Base-by-base conservation (phyloP, 1,139 yeast species). In the Candida smagusa region DNA sequence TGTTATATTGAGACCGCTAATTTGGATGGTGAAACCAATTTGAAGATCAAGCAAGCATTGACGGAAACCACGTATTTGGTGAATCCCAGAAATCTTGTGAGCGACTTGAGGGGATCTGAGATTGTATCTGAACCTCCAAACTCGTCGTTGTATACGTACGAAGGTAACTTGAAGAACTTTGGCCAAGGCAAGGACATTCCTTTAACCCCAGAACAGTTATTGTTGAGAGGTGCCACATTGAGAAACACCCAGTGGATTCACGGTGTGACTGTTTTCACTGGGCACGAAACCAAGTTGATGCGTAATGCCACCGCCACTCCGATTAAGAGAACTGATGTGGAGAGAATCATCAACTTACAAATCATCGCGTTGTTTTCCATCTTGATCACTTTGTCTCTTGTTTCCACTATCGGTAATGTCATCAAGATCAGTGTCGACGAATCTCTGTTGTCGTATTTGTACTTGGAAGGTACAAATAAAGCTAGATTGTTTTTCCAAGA, bases 291-390 rank as follows among this genome's bases (percentile, higher is more conserved):
- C 0, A 94, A 94, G 56, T 73, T 94, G 47, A 92, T 94, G 98
- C 79, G 98, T 56, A 94, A 94, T 65, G 98, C 99, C 9, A 90
- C 97, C 2, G 97, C 98, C 3, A 84, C 99, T 1, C 98, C 98
- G 4, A 94, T 94, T 52, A 94, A 94, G 58, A 77, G 95, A 53
- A 94, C 98, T 1, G 96, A 96, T 22, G 97, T 94, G 9, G 99
- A 94, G 66, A 79, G 95, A 60, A 87, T 90, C 62, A 90, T 94
- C 48, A 94, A 94, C 58, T 65, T 87, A 52, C 98, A 94, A 59
- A 92, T 92, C 53, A 68, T 92, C 46, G 96, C 92, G 2, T 68
- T 94, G 43, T 92, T 94, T 57, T 77, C 84, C 27, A 82, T 94
- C 39, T 74, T 94, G 48, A 78, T 92, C 29, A 70, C 78, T 5